A percentile compares a stretch with the other conserved stretches of the same genome.
Evolutionary conservation across 805 yeast genomes (phyloP).

Genomic region (Metschnikowia reukaufii): DNA sequence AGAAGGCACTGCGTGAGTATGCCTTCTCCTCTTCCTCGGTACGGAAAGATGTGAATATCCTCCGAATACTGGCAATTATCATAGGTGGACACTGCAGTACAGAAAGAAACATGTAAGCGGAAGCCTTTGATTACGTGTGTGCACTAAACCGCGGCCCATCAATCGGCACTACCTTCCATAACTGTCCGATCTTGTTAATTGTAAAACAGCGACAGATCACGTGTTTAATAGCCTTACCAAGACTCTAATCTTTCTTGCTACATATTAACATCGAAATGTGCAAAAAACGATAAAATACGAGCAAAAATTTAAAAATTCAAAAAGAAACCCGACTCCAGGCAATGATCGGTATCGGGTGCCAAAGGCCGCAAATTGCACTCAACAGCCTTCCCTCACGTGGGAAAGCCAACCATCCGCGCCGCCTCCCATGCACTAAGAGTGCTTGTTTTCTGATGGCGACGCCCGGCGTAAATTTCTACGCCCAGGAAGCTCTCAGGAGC

Average conservation of each 20-base stretch:
- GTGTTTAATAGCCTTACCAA: no score
- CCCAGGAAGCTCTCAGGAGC: slow-evolving; percentile 59
- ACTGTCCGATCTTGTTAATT: no score
- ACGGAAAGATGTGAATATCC: slow-evolving; percentile 78
- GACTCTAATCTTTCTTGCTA: no score
- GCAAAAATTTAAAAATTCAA: slow-evolving; percentile 1
- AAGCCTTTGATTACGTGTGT: no score
- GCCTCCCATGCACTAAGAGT: slow-evolving; percentile 49
- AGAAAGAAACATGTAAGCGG: neutral
- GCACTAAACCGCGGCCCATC: no score
- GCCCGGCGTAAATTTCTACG: slow-evolving; percentile 57
- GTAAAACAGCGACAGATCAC: no score
- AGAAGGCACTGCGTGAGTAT: slow-evolving; percentile 75
- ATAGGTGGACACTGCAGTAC: slow-evolving; percentile 24
- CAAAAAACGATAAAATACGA: neutral
- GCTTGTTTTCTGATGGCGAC: slow-evolving; percentile 53
- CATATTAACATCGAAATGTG: no score
- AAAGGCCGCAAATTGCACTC: slow-evolving; percentile 61
- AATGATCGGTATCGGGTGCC: slow-evolving; percentile 66
- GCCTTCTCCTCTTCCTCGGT: slow-evolving; percentile 82
- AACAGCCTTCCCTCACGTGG: slow-evolving; percentile 41
- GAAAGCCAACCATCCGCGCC: slow-evolving; percentile 55
- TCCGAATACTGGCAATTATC: slow-evolving; percentile 73
- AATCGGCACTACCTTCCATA: no score
- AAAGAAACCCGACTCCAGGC: slow-evolving; percentile 43